phyloP scores from a whole-genome alignment of 495 filamentous ascomycete species.

The Aspergillus diversus region DNA sequence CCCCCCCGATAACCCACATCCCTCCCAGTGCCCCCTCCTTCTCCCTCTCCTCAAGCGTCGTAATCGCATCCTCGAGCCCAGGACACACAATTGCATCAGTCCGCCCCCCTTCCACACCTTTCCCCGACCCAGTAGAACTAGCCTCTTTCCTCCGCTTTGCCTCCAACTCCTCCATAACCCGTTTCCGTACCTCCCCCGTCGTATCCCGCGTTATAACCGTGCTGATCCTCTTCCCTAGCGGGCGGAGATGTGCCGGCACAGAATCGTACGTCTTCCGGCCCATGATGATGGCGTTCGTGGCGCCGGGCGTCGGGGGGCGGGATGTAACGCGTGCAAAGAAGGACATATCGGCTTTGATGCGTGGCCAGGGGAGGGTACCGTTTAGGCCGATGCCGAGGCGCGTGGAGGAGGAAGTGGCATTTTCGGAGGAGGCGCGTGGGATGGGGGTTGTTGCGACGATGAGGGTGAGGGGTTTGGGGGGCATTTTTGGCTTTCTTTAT shows the following conservation, averaged over 20 bases:
- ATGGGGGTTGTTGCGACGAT: slow-evolving; percentile 51
- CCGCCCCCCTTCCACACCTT: slow-evolving; percentile 15
- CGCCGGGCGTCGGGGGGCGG: slow-evolving; percentile 45
- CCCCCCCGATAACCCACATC: slow-evolving; percentile 88
- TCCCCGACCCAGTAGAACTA: slow-evolving; percentile 11
- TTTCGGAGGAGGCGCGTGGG: slow-evolving; percentile 31
- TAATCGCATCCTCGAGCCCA: slow-evolving; percentile 62
- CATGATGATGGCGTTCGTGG: slow-evolving; percentile 87
- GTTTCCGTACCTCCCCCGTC: slow-evolving; percentile 30
- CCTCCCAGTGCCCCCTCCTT: slow-evolving; percentile 40
- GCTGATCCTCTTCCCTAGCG: slow-evolving; percentile 75
- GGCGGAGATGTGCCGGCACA: slow-evolving; percentile 76
- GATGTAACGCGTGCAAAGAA: slow-evolving; percentile 94
- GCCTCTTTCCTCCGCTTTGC: slow-evolving; percentile 17
- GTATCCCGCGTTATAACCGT: slow-evolving; percentile 69
- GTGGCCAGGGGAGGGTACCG: slow-evolving; percentile 85
- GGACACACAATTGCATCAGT: slow-evolving; percentile 42
- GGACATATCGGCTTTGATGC: slow-evolving; percentile 84
- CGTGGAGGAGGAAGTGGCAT: slow-evolving; percentile 51
- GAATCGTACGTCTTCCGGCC: slow-evolving; percentile 94
- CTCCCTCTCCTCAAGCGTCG: slow-evolving; percentile 33
- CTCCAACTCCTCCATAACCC: slow-evolving; percentile 29
- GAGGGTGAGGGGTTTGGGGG: slow-evolving; percentile 38
- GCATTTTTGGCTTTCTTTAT: slow-evolving; percentile 27
- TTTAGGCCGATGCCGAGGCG: slow-evolving; percentile 84